A percentile compares a stretch with the other conserved stretches of the same genome.
Evolutionary conservation across 2,329 filamentous ascomycete species (phyloP).

Genomic region (Pleurostoma richardsiae): DNA sequence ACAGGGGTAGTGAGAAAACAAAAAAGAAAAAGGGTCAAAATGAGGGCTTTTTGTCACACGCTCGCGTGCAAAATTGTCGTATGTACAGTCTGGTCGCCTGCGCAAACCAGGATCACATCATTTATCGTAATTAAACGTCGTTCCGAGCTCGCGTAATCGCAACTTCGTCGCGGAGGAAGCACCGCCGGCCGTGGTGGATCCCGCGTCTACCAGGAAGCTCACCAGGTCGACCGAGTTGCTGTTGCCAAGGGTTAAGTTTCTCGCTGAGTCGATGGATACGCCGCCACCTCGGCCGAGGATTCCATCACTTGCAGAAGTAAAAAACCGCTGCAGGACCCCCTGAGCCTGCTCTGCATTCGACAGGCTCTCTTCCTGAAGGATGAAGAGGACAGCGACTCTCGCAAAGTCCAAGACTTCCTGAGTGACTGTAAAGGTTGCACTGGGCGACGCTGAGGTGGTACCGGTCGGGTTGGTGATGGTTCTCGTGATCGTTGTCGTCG

Average conservation of each 20-base stretch:
- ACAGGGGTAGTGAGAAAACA: no score
- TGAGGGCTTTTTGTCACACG: no score
- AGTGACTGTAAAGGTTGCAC: constrained; percentile 40
- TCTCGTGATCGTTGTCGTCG: constrained; percentile 12
- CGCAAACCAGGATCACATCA: no score
- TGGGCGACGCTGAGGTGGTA: constrained; percentile 18
- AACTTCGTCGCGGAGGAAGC: constrained; percentile 2
- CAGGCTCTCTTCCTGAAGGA: constrained; percentile 51
- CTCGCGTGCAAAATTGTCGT: no score
- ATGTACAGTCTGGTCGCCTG: no score
- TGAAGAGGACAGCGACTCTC: constrained; percentile 54
- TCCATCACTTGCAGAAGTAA: constrained; percentile 31
- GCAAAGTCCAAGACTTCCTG: constrained; percentile 59
- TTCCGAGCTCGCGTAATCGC: not conserved
- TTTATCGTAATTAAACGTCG: no score
- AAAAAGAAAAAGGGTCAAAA: no score
- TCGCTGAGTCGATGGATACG: constrained; percentile 23
- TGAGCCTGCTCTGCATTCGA: constrained; percentile 50
- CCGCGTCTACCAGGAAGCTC: constrained; percentile 35
- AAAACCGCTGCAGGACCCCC: constrained; percentile 47
- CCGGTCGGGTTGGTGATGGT: constrained; percentile 12
- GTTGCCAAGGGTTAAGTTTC: constrained; percentile 27
- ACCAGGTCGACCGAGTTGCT: constrained; percentile 46
- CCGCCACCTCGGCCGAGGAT: constrained; percentile 5
- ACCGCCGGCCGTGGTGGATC: constrained; percentile 19